These are phyloP conservation scores for Anacardium occidentale DNA, from an alignment of 345 rosid genomes.

Conservation along the genomic window DNA sequence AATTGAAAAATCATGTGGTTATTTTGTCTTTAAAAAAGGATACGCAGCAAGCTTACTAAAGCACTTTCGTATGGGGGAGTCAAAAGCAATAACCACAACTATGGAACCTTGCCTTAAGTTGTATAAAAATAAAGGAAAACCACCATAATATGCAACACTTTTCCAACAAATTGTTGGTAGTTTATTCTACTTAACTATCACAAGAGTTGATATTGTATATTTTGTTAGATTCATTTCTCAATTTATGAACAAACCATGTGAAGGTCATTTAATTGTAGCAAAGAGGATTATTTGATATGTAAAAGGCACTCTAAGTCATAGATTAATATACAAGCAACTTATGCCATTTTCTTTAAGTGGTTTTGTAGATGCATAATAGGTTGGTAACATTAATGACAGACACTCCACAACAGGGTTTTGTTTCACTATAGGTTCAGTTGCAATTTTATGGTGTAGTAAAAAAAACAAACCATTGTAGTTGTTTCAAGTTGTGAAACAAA, in stretches of 20 bases:
- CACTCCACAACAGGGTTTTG: background rate
- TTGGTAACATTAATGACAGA: background rate
- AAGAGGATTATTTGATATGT: no score
- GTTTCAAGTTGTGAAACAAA: constrained; percentile 12
- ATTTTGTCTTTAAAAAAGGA: background rate
- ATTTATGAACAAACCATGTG: no score
- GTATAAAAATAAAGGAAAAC: background rate
- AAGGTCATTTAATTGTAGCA: no score
- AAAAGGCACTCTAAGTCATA: no score
- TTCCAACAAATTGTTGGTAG: constrained; percentile 13
- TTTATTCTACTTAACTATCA: constrained; percentile 27
- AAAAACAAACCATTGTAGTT: background rate
- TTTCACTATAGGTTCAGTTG: background rate
- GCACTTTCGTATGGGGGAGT: background rate
- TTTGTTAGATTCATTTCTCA: no score
- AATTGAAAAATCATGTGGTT: background rate
- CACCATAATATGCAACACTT: background rate
- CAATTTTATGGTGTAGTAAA: constrained; percentile 8
- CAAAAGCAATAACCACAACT: background rate
- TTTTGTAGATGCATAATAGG: no score
- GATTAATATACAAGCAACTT: no score
- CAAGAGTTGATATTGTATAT: background rate
- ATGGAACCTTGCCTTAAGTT: background rate
- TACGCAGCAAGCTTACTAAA: no score
- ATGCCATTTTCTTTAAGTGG: no score